These are phyloP conservation scores for Chlorella vulgaris DNA, from an alignment of 139 green algal species.

Conservation along the genomic window DNA sequence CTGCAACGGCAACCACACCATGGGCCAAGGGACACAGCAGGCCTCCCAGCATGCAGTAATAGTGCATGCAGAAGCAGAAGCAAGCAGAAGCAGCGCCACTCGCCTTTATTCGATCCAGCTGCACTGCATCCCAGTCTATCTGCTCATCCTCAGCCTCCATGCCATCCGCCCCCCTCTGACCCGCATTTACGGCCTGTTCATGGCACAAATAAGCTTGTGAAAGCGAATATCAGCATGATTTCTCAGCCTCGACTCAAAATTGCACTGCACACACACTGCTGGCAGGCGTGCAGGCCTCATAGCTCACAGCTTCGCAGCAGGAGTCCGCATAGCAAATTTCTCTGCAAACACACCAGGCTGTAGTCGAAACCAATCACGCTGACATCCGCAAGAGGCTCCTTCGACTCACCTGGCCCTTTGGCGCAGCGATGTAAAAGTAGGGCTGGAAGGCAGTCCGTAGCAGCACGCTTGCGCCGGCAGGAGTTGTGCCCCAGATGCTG, in stretches of 20 bases:
- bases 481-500: conserved; percentile 50
- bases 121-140: neutral
- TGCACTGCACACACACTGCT: too few species aligned
- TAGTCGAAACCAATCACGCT: too few species aligned
- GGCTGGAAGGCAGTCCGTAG: conserved; percentile 54
- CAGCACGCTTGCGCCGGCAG: conserved; percentile 36
- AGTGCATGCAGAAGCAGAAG: too few species aligned
- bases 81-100: neutral
- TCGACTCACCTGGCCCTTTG: conserved; percentile 15
- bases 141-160: neutral
- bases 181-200: neutral
- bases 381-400: neutral
- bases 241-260: too few species aligned
- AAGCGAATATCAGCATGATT: too few species aligned
- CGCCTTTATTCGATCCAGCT: neutral
- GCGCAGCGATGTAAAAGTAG: conserved; percentile 63
- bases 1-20: neutral
- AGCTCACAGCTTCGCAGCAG: too few species aligned
- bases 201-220: neutral
- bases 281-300: too few species aligned
- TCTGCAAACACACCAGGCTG: too few species aligned
- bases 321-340: too few species aligned
- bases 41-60: neutral
- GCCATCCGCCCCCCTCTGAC: neutral
- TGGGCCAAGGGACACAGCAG: neutral